phyloP scores from a whole-genome alignment of 441 rosid species.

The Jatropha podagrica region DNA sequence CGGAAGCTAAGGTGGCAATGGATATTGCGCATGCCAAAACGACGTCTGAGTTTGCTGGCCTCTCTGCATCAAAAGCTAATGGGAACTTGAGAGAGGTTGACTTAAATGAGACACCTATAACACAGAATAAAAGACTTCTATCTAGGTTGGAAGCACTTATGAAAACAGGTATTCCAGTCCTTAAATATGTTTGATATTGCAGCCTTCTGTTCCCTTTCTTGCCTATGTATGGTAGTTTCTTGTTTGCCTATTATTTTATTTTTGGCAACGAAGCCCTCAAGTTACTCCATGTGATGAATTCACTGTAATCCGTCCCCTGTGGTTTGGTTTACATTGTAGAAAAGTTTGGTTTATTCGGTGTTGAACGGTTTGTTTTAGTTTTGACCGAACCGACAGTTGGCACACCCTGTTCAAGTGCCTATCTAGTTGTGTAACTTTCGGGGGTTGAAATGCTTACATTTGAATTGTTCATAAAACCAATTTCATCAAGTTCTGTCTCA shows the following conservation, averaged over 20 bases:
- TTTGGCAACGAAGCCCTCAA: not conserved
- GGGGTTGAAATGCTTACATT: too few species aligned
- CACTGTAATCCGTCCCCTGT: too few species aligned
- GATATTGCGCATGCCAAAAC: conserved; percentile 76
- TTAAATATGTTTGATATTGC: conserved; percentile 4
- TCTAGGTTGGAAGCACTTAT: conserved; percentile 78
- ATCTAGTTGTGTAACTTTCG: not conserved
- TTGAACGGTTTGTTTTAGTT: too few species aligned
- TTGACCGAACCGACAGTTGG: too few species aligned
- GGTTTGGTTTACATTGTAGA: too few species aligned
- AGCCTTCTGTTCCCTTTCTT: not conserved
- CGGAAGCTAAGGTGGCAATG: conserved; percentile 94
- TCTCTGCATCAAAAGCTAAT: conserved; percentile 50
- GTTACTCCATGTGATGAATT: not conserved
- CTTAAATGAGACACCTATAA: conserved; percentile 80
- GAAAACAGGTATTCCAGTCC: conserved; percentile 67
- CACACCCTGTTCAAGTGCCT: not conserved
- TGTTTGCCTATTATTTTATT: not conserved
- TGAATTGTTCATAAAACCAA: too few species aligned
- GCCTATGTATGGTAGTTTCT: not conserved
- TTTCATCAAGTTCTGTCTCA: too few species aligned
- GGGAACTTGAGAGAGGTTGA: conserved; percentile 79
- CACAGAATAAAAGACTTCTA: conserved; percentile 63
- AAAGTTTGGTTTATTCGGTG: too few species aligned
- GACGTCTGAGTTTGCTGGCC: conserved; percentile 62